Evolutionary conservation across 2,329 filamentous ascomycete genomes (phyloP).

Genomic region (Chrysoporthe deuterocubensis): DNA sequence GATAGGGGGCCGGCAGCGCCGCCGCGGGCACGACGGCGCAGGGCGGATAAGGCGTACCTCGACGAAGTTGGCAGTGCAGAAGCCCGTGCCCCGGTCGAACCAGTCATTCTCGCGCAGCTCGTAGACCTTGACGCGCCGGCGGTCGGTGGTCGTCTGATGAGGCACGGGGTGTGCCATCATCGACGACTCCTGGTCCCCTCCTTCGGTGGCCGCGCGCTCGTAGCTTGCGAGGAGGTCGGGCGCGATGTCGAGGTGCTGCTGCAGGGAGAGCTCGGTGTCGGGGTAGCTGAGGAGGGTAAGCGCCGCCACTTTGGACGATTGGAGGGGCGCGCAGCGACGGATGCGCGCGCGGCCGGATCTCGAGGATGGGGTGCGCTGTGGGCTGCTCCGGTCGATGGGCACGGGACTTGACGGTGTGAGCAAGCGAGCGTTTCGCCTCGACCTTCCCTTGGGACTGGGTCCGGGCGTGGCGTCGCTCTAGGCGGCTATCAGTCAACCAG

Average conservation of each 20-base stretch:
- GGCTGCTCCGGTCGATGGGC: neutral
- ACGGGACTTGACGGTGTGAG: constrained; percentile 4
- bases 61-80: constrained; percentile 79
- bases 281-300: constrained; percentile 58
- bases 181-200: constrained; percentile 60
- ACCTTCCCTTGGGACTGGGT: neutral
- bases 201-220: constrained; percentile 53
- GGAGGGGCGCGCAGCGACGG: constrained; percentile 35
- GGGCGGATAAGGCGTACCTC: constrained; percentile 59
- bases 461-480: constrained; percentile 19
- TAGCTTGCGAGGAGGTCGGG: constrained; percentile 55
- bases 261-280: constrained; percentile 61
- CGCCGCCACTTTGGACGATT: constrained; percentile 54
- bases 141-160: constrained; percentile 62
- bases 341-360: constrained; percentile 39
- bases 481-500: constrained; percentile 16
- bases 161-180: constrained; percentile 75
- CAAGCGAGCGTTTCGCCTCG: constrained; percentile 5
- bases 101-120: constrained; percentile 98
- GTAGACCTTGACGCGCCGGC: constrained; percentile 94
- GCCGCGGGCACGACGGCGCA: constrained; percentile 2
- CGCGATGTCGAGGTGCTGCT: constrained; percentile 63
- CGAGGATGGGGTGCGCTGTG: constrained; percentile 11
- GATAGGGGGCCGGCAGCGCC: neutral
- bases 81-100: constrained; percentile 96